phyloP scores from a whole-genome alignment of 164 flowering plant species.

The Macadamia integrifolia region DNA sequence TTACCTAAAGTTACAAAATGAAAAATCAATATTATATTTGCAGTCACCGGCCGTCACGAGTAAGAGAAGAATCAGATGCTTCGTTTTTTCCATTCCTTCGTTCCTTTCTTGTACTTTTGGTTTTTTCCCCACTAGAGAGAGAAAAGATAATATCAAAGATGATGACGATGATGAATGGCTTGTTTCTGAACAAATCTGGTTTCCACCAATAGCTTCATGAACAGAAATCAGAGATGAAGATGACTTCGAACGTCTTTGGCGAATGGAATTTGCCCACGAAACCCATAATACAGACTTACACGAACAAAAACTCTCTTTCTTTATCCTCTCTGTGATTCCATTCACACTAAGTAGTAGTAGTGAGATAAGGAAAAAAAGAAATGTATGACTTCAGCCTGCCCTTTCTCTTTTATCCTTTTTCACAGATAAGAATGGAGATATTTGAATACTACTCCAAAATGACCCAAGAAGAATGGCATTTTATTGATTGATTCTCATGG shows the following conservation, averaged over 20 bases:
- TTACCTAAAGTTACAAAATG: too few relatives aligned
- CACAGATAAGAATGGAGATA: too few relatives aligned
- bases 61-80: too few relatives aligned
- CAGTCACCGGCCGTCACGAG: too few relatives aligned
- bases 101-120: too few relatives aligned
- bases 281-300: constrained; percentile 2
- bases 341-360: constrained; percentile 16
- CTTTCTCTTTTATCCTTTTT: too few relatives aligned
- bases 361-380: neutral
- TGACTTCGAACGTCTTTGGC: constrained; percentile 7
- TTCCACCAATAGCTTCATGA: constrained; percentile 30
- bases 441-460: too few relatives aligned
- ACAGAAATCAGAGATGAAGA: constrained; percentile 16
- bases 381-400: too few relatives aligned
- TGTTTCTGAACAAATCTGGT: constrained; percentile 11
- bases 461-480: too few relatives aligned
- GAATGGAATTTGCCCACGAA: constrained; percentile 29
- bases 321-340: constrained; percentile 24
- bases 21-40: too few relatives aligned
- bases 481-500: too few relatives aligned
- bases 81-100: too few relatives aligned
- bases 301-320: constrained; percentile 4
- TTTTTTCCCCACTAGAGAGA: neutral
- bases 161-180: constrained; percentile 7
- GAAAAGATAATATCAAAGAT: constrained; percentile 15